Base-by-base conservation (phyloP, 345 rosid genomes). In the Gossypium thurberi region DNA sequence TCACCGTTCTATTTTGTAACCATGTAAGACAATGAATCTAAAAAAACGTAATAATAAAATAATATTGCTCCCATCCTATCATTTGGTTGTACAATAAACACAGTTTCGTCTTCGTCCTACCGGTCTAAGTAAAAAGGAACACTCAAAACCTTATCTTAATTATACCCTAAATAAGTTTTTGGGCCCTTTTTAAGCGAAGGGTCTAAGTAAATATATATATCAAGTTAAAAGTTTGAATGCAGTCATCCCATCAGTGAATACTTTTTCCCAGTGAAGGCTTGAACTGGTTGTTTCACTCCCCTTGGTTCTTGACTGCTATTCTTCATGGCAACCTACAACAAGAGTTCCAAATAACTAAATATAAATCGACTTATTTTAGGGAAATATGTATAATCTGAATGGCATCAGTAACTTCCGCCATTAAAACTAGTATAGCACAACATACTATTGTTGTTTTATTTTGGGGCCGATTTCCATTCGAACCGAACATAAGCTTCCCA, bases 191-290 rank as follows among this genome's bases (percentile, higher is more conserved):
- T 28, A 28, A 28, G 33, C 4, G 33, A 3, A 28, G 33, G 33
- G 33, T 28, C 33, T 3, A 28, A 28, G 33, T 51, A 51, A 14
- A 17, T 52, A 52, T 52, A 50, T 51, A 51, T 51, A 15, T 51
- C 8, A 33, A 33, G 7, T 33, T 33, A 33, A 33, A 5, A 33
- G 40, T 33, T 5, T 33, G 40, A 33, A 33, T 51, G 37, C n/a
- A 51, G 21, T 83, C 78, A 83, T 48, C 76, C 80, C 69, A 75
- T 86, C 55, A 89, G 70, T 25, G 87, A 84, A 74, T 88, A 88
- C 67, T 87, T 90, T 77, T 87, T 88, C 80, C 96, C 91, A 1
- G 87, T 81, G 77, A 90, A 88, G 18, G 87, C 89, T 64, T 87
- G 81, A 74, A 84, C 85, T 2, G 82, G 76, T 67, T 85, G 85